Conservation (phyloP, 2,329 filamentous ascomycete genomes). For the Hymenoscyphus linearis region DNA sequence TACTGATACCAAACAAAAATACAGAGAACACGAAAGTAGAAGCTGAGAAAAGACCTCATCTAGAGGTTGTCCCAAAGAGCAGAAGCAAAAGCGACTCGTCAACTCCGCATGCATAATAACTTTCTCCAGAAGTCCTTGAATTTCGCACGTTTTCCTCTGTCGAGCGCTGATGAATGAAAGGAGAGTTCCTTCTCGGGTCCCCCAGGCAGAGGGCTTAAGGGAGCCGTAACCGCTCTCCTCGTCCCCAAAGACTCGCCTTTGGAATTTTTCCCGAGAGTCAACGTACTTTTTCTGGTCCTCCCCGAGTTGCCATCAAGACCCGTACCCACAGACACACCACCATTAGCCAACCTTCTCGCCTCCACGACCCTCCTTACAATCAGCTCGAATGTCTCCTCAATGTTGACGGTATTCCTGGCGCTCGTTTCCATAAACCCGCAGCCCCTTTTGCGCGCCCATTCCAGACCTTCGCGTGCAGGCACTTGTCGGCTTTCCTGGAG, state of each 20-base stretch:
- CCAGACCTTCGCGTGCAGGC: conserved; percentile 63
- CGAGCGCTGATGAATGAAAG: conserved; percentile 1
- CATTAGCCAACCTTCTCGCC: conserved; percentile 25
- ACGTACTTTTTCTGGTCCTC: conserved; percentile 7
- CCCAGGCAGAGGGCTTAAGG: conserved; percentile 27
- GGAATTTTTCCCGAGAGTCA: conserved; percentile 7
- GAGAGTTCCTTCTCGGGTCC: conserved; percentile 22
- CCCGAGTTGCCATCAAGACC: conserved; percentile 2
- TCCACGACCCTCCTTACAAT: conserved; percentile 59
- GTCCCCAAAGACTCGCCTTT: conserved; percentile 17
- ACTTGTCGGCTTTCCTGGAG: conserved; percentile 65
- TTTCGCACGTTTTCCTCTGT: conserved; percentile 6
- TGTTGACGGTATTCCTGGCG: conserved; percentile 77
- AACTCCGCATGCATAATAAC: conserved; percentile 17
- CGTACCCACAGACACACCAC: conserved; percentile 6
- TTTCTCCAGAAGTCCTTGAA: conserved; percentile 15
- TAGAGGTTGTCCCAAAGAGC: neutral
- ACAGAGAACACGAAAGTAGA: neutral
- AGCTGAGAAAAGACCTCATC: neutral
- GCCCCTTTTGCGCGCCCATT: conserved; percentile 67
- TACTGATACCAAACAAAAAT: neutral
- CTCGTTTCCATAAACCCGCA: conserved; percentile 91
- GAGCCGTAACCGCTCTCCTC: conserved; percentile 27
- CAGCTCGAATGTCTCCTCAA: conserved; percentile 80
- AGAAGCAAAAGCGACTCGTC: neutral